Percentiles rank a stretch among this genome's conserved stretches.
Conservation (phyloP, 208 protist genomes). For the Willaertia magna region DNA sequence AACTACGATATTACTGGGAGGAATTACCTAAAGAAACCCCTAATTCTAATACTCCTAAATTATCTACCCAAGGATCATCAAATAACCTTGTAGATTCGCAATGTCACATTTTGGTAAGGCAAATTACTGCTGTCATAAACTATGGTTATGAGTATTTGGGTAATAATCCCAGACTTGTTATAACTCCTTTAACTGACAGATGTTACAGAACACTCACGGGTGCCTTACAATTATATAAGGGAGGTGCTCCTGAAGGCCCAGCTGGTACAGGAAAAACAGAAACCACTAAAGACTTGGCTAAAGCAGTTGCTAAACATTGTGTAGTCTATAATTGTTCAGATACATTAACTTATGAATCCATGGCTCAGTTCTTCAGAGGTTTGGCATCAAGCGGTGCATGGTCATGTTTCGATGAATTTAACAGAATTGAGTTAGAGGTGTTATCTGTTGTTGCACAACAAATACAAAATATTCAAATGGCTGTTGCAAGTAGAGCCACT, state of each 20-base stretch:
- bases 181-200: constrained; percentile 86
- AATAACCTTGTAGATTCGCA: constrained; percentile 35
- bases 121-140: constrained; percentile 72
- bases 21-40: background rate
- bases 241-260: constrained; percentile 86
- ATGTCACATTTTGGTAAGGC: constrained; percentile 60
- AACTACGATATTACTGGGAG: constrained; percentile 92
- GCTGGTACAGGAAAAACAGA: constrained; percentile 95
- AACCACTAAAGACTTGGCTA: constrained; percentile 91
- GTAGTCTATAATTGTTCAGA: constrained; percentile 98
- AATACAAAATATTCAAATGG: constrained; percentile 68
- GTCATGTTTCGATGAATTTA: constrained; percentile 95
- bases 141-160: constrained; percentile 95
- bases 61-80: background rate
- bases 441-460: constrained; percentile 94
- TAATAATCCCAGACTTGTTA: constrained; percentile 82
- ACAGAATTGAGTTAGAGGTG: constrained; percentile 90
- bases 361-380: constrained; percentile 89
- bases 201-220: constrained; percentile 87
- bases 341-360: constrained; percentile 80
- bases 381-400: constrained; percentile 77
- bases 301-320: constrained; percentile 81
- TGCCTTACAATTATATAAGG: constrained; percentile 87
- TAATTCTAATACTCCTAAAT: background rate
- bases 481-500: constrained; percentile 27